phyloP scores from a whole-genome alignment of 768 basidiomycete species.

The Russula dissimulans region DNA sequence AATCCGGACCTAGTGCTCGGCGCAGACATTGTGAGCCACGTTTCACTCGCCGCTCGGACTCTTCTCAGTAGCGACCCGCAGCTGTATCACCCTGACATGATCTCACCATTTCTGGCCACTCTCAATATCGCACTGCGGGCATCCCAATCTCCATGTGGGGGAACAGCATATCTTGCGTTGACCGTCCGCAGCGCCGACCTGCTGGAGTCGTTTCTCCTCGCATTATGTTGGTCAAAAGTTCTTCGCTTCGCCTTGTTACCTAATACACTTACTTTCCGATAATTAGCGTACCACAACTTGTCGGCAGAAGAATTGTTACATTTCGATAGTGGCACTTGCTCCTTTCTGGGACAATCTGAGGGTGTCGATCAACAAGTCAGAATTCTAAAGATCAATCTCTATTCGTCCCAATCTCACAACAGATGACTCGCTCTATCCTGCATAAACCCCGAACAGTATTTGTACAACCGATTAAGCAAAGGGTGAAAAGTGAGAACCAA shows the following conservation, averaged over 20 bases:
- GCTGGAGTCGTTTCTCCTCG: constrained; percentile 5
- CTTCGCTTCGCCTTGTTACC: background rate
- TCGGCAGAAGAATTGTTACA: constrained; percentile 4
- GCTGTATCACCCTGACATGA: constrained; percentile 15
- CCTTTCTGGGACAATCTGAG: constrained; percentile 12
- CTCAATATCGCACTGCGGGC: constrained; percentile 11
- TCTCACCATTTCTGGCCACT: constrained; percentile 15
- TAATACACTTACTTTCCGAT: background rate
- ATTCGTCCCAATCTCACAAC: background rate
- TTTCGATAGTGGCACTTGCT: background rate
- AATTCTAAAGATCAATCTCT: background rate
- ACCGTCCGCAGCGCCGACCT: constrained; percentile 15
- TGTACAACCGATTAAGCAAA: background rate
- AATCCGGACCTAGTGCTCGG: constrained; percentile 56
- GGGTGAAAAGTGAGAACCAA: background rate
- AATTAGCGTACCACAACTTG: constrained; percentile 7
- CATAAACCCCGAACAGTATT: background rate
- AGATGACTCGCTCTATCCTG: background rate
- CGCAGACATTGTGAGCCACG: constrained; percentile 49
- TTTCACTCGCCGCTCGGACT: too few species aligned
- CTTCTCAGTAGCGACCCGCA: background rate
- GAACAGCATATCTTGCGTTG: constrained; percentile 15
- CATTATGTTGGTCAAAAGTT: constrained; percentile 7
- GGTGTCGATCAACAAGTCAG: constrained; percentile 8
- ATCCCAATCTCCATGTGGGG: background rate